These are phyloP conservation scores for Limonomyces culmigenus DNA, from an alignment of 1,284 basidiomycete genomes.

Conservation along the genomic window DNA sequence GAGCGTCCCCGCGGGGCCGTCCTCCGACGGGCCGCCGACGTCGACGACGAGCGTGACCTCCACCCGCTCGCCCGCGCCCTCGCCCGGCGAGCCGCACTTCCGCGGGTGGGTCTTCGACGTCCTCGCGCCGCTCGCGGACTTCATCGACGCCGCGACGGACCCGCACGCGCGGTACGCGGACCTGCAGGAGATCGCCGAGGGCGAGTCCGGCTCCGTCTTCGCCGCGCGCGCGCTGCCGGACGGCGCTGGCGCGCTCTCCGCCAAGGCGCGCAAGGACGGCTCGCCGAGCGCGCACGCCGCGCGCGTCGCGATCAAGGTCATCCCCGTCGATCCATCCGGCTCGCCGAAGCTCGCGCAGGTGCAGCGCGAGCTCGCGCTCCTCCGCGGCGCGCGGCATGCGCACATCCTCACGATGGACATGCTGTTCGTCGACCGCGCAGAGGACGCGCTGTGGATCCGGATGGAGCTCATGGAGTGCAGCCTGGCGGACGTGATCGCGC, in stretches of 20 bases:
- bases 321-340: constrained; percentile 39
- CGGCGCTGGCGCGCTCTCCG: not conserved
- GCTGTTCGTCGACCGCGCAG: constrained; percentile 46
- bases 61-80: constrained; percentile 6
- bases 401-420: constrained; percentile 50
- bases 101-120: constrained; percentile 37
- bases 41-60: constrained; percentile 5
- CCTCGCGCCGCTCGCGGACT: constrained; percentile 42
- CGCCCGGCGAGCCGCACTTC: constrained; percentile 23
- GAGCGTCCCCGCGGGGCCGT: constrained; percentile 1
- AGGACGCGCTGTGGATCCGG: constrained; percentile 60
- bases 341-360: constrained; percentile 47
- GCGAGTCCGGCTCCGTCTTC: constrained; percentile 61
- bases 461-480: constrained; percentile 80
- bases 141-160: constrained; percentile 42
- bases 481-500: constrained; percentile 54
- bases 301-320: constrained; percentile 49
- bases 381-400: constrained; percentile 36
- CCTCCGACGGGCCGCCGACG: constrained; percentile 4
- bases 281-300: constrained; percentile 17
- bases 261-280: constrained; percentile 3
- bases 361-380: constrained; percentile 35
- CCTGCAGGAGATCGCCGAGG: constrained; percentile 60
- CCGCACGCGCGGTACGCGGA: constrained; percentile 45
- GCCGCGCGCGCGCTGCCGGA: constrained; percentile 30